Evolutionary conservation across 345 rosid genomes (phyloP), one percentile per base, ranked within the genome.

Genomic region (Gossypium stocksii): DNA sequence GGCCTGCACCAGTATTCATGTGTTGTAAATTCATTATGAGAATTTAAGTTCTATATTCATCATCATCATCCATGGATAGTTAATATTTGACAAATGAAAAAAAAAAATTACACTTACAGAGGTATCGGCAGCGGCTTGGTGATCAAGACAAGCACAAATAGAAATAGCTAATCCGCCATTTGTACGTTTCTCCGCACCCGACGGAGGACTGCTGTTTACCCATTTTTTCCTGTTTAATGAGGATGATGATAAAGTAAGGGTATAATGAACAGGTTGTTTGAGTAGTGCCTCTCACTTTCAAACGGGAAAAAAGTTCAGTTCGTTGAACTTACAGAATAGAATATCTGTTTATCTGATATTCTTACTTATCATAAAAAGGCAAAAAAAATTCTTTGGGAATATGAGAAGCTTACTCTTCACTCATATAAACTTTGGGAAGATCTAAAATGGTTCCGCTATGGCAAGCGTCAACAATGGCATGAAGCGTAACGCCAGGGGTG

Each of bases 401-500:
- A 34, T 34, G 38, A 34, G 5, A 34, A 22, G 71, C 85, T 82
- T 78, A 86, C 91, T 3, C 9, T 8, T 20, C 9, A 25, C 29
- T 64, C 77, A 77, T 54, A 80, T 86, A 89, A 4, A 82, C 74
- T 45, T 78, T 20, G 2, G 76, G 44, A 22, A 89, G 87, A 77
- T 89, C 94, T 17, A 89, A 87, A 29, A 88, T 76, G 16, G 94
- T 89, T 56, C 90, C 91, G 53, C 94, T 89, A 53, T 89, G 94
- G 69, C 94, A 89, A 64, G 91, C 85, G 77, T 89, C 91, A 38
- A 89, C 79, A 34, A 89, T 80, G 65, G 91, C 89, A 56, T 87
- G 90, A 72, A 89, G 91, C 13, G 78, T 86, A 34, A 86, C 90
- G 23, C 87, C 90, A 3, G 46, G 3, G 1, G 22, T 66, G 14